Evolutionary conservation across 1,284 basidiomycete species (phyloP), one percentile per base, ranked within the genome.

Genomic region (Cutaneotrichosporon sp.): DNA sequence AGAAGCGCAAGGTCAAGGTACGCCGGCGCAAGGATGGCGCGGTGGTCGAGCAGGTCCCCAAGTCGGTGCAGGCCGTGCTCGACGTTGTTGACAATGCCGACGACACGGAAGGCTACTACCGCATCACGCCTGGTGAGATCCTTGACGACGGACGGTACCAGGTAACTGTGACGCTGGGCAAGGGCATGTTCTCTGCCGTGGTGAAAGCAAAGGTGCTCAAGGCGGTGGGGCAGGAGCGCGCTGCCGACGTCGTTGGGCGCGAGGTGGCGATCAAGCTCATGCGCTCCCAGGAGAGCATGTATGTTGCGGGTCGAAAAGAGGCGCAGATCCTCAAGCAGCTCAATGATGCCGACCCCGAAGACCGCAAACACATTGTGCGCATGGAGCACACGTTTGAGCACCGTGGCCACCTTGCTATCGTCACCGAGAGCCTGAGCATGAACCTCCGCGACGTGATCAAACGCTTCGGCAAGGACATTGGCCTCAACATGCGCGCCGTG

Each of bases 181-280:
- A 94, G 71, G 96, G 96, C 54, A 99, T 98, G 92, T 99, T 98
- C 74, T 90, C 91, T 39, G 90, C 88, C 46, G 96, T 98, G 37
- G 92, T 97, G 20, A 83, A 88, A 43, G 93, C 93, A 8, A 85
- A 89, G 44, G 83, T 96, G 20, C 77, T 92, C 30, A 82, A 86
- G 63, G 82, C 81, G 8, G 87, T 89, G 34, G 66, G 77, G 3
- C 79, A 67, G 49, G 80, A 55, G 84, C 55, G 71, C 22, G 85
- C 63, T 66, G 76, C 67, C 38, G 72, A 71, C 57, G 69, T 72
- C 10, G 84, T 73, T 5, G 70, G 69, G 14, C 83, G 82, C 63
- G 93, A 99, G 69, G 93, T 98, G 2, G 96, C 96, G 0, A 97
- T 99, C 76, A 99, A 99, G 76, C 92, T 99, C 61, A 86, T 97